Base-by-base conservation (phyloP, 306 rosid genomes). In the Senna siamea region DNA sequence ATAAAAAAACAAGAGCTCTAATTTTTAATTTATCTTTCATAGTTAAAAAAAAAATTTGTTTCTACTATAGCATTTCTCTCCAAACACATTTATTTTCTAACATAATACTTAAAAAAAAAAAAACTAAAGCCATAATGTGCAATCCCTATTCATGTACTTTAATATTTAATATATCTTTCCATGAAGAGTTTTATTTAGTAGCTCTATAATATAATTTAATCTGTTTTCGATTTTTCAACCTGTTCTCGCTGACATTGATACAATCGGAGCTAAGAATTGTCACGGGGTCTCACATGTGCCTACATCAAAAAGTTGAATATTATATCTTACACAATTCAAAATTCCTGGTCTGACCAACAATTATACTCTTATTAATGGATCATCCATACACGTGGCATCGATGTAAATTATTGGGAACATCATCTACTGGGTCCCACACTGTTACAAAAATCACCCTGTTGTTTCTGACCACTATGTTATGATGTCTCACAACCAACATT, bases 371-470 rank as follows among this genome's bases (percentile, higher is more conserved):
- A 67, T 78, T 75, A 74, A 84, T 75, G 78, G 65, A 84, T 76
- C 78, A 66, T 73, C 87, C 86, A 78, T 76, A 80, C 89, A 86
- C 89, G 90, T 84, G 90, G 79, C 79, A 69, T 7, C 76, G 15
- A 7, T 0, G 61, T 48, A 78, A 74, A 83, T 89, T 78, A 83
- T 89, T 74, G 91, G 91, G 87, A 84, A 82, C 78, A 74, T 82
- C 86, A 84, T 86, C 83, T 4, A 0, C 0, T 32, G 72, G 85
- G 88, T 55, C 88, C 88, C 91, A 68, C 77, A 0, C 6, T 2
- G 18, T 7, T 34, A 7, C 43, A 0, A 14, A 7, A 17, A 12
- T 11, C 20, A 9, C 37, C 71, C 19, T 2, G 2, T 37, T 9
- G 47, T 8, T 61, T 61, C 46, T 18, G 67, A 61, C n/a, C 15